Evolutionary conservation across 2,329 filamentous ascomycete genomes (phyloP), one percentile per base, ranked within the genome.

Genomic region (Pezicula neosporulosa): DNA sequence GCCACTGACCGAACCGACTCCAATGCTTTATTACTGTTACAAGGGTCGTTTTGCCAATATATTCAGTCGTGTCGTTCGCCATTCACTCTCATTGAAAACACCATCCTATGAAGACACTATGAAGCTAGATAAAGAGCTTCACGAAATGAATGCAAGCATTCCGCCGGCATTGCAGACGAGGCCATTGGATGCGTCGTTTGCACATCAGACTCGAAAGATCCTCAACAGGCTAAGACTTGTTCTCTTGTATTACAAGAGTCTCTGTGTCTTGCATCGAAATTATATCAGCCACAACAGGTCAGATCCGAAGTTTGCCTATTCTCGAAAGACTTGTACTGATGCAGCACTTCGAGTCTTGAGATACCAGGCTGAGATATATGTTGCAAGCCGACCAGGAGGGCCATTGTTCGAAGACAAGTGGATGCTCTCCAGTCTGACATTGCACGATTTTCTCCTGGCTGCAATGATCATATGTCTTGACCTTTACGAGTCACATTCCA

Each of bases 1-100:
- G 15, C 80, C 83, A 2, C 57, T 68, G 15, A 71, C 72, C 8
- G 81, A 87, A 55, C 78, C 81, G 44, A 87, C 85, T 0, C 69
- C 75, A 6, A 67, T 77, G 73, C 24, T 82, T 78, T 54, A 71
- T 75, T 12, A 75, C 77, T 46, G 69, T 70, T 54, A 52, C 57
- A 82, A 82, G 62, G 70, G 71, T 10, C 61, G 60, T 41, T 62
- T 82, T 3, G 70, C 73, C 49, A 69, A 69, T 7, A 69, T 76
- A 1, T 81, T 81, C 56, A 72, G 73, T 8, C 68, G 74, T 27
- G 75, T 81, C 10, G 76, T 75, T 6, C 68, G 68, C 6, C 72
- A 77, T 55, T 72, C 77, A 6, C 76, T 81, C 57, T 68, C 75
- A 1, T 65, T 81, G 33, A 68, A 68, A 2, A 64, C 71, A 15